Evolutionary conservation across 371 early-diverging fungal genomes (phyloP), one percentile per base, ranked within the genome.

Genomic region (Gilbertella persicaria): DNA sequence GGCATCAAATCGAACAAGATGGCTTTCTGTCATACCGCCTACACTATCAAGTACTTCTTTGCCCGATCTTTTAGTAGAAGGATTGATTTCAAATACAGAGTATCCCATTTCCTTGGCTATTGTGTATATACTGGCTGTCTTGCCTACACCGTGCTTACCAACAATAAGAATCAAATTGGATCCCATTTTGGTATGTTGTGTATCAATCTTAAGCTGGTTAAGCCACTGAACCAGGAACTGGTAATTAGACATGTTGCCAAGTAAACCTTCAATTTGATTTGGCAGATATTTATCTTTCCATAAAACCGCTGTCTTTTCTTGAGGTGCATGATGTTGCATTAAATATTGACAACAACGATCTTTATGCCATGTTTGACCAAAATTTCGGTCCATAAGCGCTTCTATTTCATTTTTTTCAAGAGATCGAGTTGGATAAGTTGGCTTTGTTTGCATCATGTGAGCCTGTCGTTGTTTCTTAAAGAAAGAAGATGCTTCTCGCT

Each of bases 111-210:
- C 83, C 10, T 75, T 72, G 2, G 92, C 92, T 16, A 78, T 83
- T 0, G 91, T 87, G 50, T 84, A 81, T 1, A 92, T 85, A 0
- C 85, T 64, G 1, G 91, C 84, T 2, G 92, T 87, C 46, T 92
- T 92, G 21, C 94, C 88, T 30, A 75, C 66, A 3, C 92, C 91
- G 7, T 74, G 55, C 0, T 81, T 82, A 0, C 94, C 94, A 5
- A 78, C 69, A 3, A 93, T 49, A 2, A 91, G 60, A 20, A 86
- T 71, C n/a, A 85, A 26, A 16, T 41, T 41, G 24, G 26, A 50
- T 5, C 39, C 10, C 4, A 52, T 56, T 75, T 80, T n/a, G 63
- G 66, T 19, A 20, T 33, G 45, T 36, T 60, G 48, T 40, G 50
- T 3, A 30, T 49, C 26, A 17, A 66, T 55, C 19, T 66, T 71